Evolutionary conservation across 192 early-diverging fungal genomes (phyloP).

Genomic region (Backusella parvicylindrica): DNA sequence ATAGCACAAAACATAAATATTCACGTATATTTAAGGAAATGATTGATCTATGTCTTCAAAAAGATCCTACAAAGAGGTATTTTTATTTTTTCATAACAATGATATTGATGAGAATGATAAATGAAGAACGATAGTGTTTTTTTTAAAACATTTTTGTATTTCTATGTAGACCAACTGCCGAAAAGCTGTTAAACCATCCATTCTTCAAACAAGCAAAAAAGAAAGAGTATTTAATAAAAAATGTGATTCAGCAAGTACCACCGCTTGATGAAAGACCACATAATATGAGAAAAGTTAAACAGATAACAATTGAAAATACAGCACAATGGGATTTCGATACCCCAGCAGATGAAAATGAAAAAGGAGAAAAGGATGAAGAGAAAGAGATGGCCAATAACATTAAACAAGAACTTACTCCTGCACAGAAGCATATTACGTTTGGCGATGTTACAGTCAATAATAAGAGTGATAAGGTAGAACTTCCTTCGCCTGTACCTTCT

Average conservation of each 20-base stretch:
- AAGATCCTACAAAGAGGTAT: conserved; percentile 69
- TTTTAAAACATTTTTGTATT: too few species aligned
- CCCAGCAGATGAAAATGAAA: conserved; percentile 12
- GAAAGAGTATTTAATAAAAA: conserved; percentile 58
- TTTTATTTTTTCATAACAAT: background rate
- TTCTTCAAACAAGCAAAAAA: conserved; percentile 81
- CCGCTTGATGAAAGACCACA: conserved; percentile 69
- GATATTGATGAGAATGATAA: too few species aligned
- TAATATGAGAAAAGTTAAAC: conserved; percentile 45
- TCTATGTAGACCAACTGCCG: conserved; percentile 67
- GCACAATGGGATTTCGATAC: conserved; percentile 69
- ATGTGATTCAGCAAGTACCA: conserved; percentile 56
- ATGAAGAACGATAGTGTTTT: too few species aligned
- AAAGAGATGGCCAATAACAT: background rate
- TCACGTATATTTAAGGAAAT: conserved; percentile 79
- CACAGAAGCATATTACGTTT: conserved; percentile 5
- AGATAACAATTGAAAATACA: conserved; percentile 38
- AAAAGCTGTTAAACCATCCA: conserved; percentile 69
- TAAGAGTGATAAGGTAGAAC: background rate
- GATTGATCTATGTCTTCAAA: conserved; percentile 80
- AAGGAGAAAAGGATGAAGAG: background rate
- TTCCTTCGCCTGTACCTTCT: background rate
- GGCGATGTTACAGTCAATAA: background rate
- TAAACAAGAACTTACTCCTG: background rate
- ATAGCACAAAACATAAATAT: conserved; percentile 70